phyloP scores from a whole-genome alignment of 257 asterid species.

The Solanum chmielewskii region DNA sequence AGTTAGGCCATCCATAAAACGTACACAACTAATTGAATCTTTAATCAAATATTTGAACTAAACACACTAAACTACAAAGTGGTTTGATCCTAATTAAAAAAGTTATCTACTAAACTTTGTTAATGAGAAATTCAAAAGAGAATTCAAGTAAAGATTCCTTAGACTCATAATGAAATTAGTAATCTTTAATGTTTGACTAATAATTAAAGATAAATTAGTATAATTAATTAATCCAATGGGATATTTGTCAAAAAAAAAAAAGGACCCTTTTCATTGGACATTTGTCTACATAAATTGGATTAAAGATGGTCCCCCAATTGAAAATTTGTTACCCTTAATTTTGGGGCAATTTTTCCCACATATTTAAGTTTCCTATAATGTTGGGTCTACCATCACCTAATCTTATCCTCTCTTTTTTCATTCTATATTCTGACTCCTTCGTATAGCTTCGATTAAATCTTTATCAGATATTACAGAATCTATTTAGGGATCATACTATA shows the following conservation, averaged over 20 bases:
- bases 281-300: slow-evolving; percentile 4
- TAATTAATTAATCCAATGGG: neutral
- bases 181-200: neutral
- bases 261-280: neutral
- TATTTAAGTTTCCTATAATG: neutral
- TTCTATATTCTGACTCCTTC: too few relatives aligned
- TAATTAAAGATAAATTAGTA: neutral
- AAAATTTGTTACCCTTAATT: slow-evolving; percentile 10
- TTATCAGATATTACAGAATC: accelerated
- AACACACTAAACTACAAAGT: neutral
- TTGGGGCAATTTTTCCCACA: slow-evolving; percentile 11
- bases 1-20: neutral
- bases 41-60: neutral
- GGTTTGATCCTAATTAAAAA: neutral
- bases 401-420: neutral
- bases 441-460: too few relatives aligned
- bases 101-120: neutral
- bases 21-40: neutral
- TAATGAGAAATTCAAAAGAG: neutral
- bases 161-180: neutral
- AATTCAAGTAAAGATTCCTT: neutral
- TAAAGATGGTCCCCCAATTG: slow-evolving; percentile 15
- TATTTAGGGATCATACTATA: too few relatives aligned
- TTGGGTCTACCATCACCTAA: neutral
- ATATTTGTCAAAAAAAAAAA: slow-evolving; percentile 2